Conservation (phyloP, 331 rosid genomes). For the Saraca asoca region DNA sequence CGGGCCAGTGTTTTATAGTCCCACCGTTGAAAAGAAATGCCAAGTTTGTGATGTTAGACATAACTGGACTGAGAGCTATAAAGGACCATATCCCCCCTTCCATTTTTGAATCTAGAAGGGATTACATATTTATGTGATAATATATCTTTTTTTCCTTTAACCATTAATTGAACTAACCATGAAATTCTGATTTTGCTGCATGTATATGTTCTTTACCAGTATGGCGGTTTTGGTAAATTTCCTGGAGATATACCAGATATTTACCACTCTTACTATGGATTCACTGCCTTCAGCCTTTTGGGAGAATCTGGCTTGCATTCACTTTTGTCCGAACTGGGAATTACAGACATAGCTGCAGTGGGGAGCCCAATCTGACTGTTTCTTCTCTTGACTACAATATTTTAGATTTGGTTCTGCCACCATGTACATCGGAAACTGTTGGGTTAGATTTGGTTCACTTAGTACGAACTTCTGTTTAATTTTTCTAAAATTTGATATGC, state of each 20-base stretch:
- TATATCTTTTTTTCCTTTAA: neutral
- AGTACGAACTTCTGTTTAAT: too few species aligned
- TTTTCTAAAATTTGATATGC: too few species aligned
- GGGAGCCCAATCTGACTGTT: constrained; percentile 36
- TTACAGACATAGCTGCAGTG: constrained; percentile 51
- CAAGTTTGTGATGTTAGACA: constrained; percentile 2
- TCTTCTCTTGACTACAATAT: constrained; percentile 1
- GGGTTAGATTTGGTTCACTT: too few species aligned
- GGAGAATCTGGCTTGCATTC: constrained; percentile 69
- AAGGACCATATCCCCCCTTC: neutral
- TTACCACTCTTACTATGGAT: constrained; percentile 84
- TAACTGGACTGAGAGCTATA: constrained; percentile 10
- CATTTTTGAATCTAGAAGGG: neutral
- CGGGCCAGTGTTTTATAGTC: constrained; percentile 1
- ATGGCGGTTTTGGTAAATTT: constrained; percentile 88
- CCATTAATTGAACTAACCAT: constrained; percentile 1
- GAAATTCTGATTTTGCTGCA: constrained; percentile 35
- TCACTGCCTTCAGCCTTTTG: constrained; percentile 80
- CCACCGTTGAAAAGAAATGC: constrained; percentile 3
- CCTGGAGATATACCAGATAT: constrained; percentile 72
- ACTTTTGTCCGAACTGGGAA: constrained; percentile 69
- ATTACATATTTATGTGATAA: constrained; percentile 20
- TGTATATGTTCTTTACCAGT: constrained; percentile 51
- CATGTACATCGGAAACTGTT: neutral
- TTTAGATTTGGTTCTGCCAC: constrained; percentile 4